Conservation (phyloP, 768 basidiomycete genomes). For the Ramaria sp. region DNA sequence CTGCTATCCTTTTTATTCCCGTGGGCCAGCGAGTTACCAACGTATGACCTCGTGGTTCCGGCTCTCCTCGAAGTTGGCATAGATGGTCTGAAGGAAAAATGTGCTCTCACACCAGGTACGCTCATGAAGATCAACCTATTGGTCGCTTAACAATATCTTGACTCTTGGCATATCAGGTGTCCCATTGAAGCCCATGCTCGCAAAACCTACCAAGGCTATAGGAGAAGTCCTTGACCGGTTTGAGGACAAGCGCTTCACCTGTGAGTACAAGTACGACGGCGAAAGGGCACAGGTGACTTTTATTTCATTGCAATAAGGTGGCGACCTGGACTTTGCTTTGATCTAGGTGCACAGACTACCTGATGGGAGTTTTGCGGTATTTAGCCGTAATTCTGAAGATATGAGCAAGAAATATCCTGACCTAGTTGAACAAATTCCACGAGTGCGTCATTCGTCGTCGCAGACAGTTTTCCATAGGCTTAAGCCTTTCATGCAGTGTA, state of each 20-base stretch:
- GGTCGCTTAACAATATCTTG: background rate
- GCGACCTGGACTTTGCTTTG: background rate
- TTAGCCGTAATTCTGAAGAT: conserved; percentile 96
- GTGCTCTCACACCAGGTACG: conserved; percentile 83
- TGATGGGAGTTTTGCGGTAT: conserved; percentile 79
- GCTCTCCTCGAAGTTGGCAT: conserved; percentile 76
- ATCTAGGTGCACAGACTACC: conserved; percentile 72
- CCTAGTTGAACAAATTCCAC: conserved; percentile 86
- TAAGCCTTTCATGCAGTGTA: conserved; percentile 43
- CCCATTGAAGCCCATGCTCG: conserved; percentile 97
- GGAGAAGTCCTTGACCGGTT: conserved; percentile 95
- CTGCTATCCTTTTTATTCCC: background rate
- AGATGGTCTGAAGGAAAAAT: conserved; percentile 51
- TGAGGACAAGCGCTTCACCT: conserved; percentile 91
- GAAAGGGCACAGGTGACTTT: conserved; percentile 78
- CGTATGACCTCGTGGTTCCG: conserved; percentile 86
- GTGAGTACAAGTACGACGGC: conserved; percentile 99
- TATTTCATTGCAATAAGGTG: background rate
- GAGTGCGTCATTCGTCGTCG: conserved; percentile 31
- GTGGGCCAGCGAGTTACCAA: conserved; percentile 76
- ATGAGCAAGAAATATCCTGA: conserved; percentile 99
- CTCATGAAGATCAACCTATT: background rate
- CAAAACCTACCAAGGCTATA: conserved; percentile 98
- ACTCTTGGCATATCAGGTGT: conserved; percentile 29
- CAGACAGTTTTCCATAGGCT: background rate